Evolutionary conservation across 306 rosid species (phyloP).

Genomic region (Vigna trinervia): DNA sequence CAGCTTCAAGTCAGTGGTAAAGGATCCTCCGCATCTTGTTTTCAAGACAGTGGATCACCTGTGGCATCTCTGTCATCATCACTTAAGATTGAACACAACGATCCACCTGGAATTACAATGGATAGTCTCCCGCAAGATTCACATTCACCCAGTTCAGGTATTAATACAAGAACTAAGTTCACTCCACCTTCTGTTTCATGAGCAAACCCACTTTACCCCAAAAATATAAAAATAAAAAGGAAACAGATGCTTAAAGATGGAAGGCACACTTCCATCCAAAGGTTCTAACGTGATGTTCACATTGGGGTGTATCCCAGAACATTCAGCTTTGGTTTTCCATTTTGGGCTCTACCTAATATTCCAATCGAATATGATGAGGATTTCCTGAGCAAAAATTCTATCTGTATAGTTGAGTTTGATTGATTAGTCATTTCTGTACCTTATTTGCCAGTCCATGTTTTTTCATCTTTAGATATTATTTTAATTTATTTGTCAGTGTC

Average conservation of each 20-base stretch:
- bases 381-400: neutral
- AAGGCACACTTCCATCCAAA: too few relatives aligned
- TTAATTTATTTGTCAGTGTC: neutral
- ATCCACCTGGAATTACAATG: conserved; percentile 50
- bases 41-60: conserved; percentile 64
- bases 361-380: neutral
- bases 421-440: conserved; percentile 1
- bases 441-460: conserved; percentile 14
- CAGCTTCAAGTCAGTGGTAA: conserved; percentile 56
- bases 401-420: neutral
- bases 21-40: conserved; percentile 57
- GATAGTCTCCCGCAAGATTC: conserved; percentile 66
- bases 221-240: too few relatives aligned
- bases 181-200: neutral
- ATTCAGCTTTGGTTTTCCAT: neutral
- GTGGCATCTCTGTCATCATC: conserved; percentile 65
- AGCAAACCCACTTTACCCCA: too few relatives aligned
- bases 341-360: neutral
- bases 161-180: conserved; percentile 19
- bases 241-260: too few relatives aligned
- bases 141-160: conserved; percentile 88
- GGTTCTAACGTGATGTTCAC: neutral
- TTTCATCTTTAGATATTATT: neutral
- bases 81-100: conserved; percentile 63
- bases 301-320: neutral